Evolutionary conservation across 306 rosid species (phyloP), one percentile per base, ranked within the genome.

Genomic region (Hippophae gyantsensis): DNA sequence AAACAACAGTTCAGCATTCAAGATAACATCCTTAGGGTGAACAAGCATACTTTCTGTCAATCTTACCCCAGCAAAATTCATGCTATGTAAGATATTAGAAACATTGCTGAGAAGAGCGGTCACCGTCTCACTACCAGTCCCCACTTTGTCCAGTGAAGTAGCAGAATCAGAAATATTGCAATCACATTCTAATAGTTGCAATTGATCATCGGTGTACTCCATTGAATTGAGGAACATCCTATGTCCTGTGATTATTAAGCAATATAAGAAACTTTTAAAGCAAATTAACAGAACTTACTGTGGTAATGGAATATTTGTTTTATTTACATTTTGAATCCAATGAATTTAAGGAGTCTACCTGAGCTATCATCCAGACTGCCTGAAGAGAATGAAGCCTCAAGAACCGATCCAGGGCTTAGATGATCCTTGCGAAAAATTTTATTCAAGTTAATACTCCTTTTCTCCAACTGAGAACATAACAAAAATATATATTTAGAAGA

Each of bases 331-430:
- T 11, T 54, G 43, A 57, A 65, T 13, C 52, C 42, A 9, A 23
- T 58, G 42, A 62, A 7, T 14, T 13, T n/a, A 44, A 50, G 9
- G 12, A 61, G 61, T 70, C 48, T 74, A 87, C 97, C 97, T 81
- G 90, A 78, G 79, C 94, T 76, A 52, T 82, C 94, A 57, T 87
- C 97, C 51, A 82, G 59, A 64, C 95, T 84, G 58, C 90, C 81
- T n/a, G 90, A 87, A 67, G 97, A 90, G 78, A 90, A 90, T 6
- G 97, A 90, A 48, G 94, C 95, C 70, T 81, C 95, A 64, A 90
- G 82, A 75, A 90, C 87, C 23, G 94, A 90, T 69, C 94, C 97
- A 5, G 97, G 95, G 69, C 95, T 84, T 44, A 79, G 72, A 72
- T 76, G 38, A 32, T 32, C 38, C 3, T 32, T 32, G 5, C 38